Percentiles rank a stretch among this genome's conserved stretches.
Conservation (phyloP, 805 yeast species). For the Jamesozyma jinghongensis region DNA sequence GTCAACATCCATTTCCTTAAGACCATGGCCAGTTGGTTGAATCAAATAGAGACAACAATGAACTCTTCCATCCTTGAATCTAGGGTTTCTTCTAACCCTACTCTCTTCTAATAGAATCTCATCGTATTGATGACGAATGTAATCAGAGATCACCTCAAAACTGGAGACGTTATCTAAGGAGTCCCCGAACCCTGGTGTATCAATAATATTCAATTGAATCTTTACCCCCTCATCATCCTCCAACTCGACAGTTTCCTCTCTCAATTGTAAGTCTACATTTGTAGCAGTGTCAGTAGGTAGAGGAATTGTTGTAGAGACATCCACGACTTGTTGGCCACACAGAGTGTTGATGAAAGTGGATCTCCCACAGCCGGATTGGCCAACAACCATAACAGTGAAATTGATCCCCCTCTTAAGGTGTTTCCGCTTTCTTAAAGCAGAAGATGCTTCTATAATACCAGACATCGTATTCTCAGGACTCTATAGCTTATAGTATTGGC, state of each 20-base stretch:
- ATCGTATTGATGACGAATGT: constrained; percentile 72
- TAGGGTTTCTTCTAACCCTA: constrained; percentile 73
- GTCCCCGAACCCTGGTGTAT: constrained; percentile 79
- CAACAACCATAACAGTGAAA: constrained; percentile 79
- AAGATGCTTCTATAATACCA: constrained; percentile 41
- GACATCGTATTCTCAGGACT: too few relatives aligned
- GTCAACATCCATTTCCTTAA: constrained; percentile 67
- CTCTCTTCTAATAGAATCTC: constrained; percentile 74
- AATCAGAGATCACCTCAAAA: constrained; percentile 65
- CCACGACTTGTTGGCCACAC: constrained; percentile 82
- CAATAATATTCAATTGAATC: constrained; percentile 65
- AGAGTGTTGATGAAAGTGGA: constrained; percentile 88
- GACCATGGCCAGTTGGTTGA: constrained; percentile 78
- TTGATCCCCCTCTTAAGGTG: constrained; percentile 75
- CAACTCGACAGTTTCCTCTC: constrained; percentile 75
- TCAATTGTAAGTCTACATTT: constrained; percentile 48
- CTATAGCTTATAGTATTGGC: background rate
- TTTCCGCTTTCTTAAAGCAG: constrained; percentile 62
- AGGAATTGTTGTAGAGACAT: constrained; percentile 51
- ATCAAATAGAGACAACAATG: constrained; percentile 69
- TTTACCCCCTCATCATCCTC: constrained; percentile 83
- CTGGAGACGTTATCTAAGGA: constrained; percentile 58
- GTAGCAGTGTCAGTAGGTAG: constrained; percentile 43
- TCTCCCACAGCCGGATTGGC: constrained; percentile 80
- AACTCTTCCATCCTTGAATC: constrained; percentile 77